Evolutionary conservation across 169 alveolate genomes (phyloP), one percentile per base, ranked within the genome.

Genomic region (Toxoplasma gondii): DNA sequence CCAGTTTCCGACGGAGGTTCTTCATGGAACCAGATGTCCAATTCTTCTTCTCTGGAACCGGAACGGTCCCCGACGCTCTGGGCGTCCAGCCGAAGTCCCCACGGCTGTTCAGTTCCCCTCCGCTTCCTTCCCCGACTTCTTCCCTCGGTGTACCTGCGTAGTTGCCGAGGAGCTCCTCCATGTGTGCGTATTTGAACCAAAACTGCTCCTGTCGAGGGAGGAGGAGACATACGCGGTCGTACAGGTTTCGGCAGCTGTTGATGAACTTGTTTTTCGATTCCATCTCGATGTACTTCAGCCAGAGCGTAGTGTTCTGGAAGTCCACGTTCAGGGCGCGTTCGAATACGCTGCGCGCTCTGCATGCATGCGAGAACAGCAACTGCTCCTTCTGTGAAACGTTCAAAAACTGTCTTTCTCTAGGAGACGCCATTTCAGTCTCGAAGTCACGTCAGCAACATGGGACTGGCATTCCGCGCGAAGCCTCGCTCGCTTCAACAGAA

Each of bases 271-370:
- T 97, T 93, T 97, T 97, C 99, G 98, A 98, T 96, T 99, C 99
- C 98, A 99, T 98, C 96, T 99, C 99, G 44, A 99, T 98, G 97
- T 99, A 99, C 94, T 99, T 98, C 93, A 98, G 97, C 99, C 99
- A 99, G 84, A 99, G 92, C 88, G 98, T 96, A 49, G 97, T 96
- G 95, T 99, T 98, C 86, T 98, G 98, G 93, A 98, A 98, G 95
- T 99, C 99, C 38, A 99, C 99, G 90, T 98, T 98, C 69, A 99
- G 95, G 0, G 99, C 99, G 91, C 99, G 97, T 96, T 99, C 99
- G 95, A 97, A 98, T 36, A 99, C 98, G 43, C 99, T 98, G 49
- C 99, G 96, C 17, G 99, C 99, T 53, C 98, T 97, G 88, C 91
- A 58, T 5, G 43, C 12, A 7, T 9, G 81, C 54, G 58, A 36